These are phyloP conservation scores for Phytophthora sojae DNA, from an alignment of 352 stramenopile genomes.

Conservation along the genomic window DNA sequence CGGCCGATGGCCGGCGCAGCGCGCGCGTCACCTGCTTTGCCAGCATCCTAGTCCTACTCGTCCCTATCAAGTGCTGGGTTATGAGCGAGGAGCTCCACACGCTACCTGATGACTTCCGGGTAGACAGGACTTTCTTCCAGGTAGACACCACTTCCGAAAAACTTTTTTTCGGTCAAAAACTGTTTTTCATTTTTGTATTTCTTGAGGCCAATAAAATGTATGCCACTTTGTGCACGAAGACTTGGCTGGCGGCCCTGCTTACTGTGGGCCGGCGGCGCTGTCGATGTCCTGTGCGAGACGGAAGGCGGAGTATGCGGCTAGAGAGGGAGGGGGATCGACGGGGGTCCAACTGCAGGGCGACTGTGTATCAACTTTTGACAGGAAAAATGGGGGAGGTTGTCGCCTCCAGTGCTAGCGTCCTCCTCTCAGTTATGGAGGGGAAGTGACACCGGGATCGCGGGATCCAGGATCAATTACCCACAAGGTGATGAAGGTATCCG, in stretches of 20 bases:
- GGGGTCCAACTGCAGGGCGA: slow-evolving; percentile 19
- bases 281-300: slow-evolving; percentile 42
- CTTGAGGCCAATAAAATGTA: too few species aligned
- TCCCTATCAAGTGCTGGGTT: slow-evolving; percentile 9
- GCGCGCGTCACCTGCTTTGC: slow-evolving; percentile 40
- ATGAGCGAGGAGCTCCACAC: slow-evolving; percentile 34
- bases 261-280: slow-evolving; percentile 22
- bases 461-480: slow-evolving; percentile 80
- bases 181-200: too few species aligned
- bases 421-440: slow-evolving; percentile 7
- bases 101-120: background rate
- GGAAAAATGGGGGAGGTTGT: slow-evolving; percentile 17
- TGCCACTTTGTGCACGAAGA: slow-evolving; percentile 12
- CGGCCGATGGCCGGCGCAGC: slow-evolving; percentile 30
- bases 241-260: slow-evolving; percentile 15
- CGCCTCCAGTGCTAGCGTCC: slow-evolving; percentile 65
- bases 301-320: slow-evolving; percentile 32
- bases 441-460: slow-evolving; percentile 75
- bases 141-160: too few species aligned
- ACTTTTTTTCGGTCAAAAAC: too few species aligned
- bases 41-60: slow-evolving; percentile 24
- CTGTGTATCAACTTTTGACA: slow-evolving; percentile 10
- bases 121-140: too few species aligned
- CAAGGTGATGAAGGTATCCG: slow-evolving; percentile 82
- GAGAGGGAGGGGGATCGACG: slow-evolving; percentile 30